phyloP scores from a whole-genome alignment of 768 basidiomycete genomes.

The Podaxis mareebaensis region DNA sequence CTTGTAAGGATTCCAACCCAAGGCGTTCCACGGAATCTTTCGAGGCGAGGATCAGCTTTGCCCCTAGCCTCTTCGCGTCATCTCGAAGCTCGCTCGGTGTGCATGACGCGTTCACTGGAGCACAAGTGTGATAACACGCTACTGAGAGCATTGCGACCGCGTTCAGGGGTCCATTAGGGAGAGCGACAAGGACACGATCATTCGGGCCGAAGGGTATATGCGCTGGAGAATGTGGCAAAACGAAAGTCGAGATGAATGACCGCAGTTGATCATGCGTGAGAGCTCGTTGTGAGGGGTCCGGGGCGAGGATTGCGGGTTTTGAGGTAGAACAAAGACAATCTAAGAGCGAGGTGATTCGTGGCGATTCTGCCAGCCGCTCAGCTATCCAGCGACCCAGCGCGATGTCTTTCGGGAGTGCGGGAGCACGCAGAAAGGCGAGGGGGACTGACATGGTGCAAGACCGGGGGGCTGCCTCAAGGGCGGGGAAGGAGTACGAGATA shows the following conservation, averaged over 20 bases:
- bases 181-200: conserved; percentile 45
- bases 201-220: conserved; percentile 36
- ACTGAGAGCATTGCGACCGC: conserved; percentile 47
- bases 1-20: conserved; percentile 31
- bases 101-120: conserved; percentile 47
- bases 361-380: conserved; percentile 29
- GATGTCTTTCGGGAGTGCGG: conserved; percentile 23
- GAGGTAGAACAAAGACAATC: conserved; percentile 39
- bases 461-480: neutral
- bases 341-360: conserved; percentile 33
- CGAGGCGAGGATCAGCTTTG: conserved; percentile 42
- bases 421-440: conserved; percentile 32
- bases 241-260: conserved; percentile 39
- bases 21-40: conserved; percentile 40
- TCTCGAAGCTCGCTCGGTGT: conserved; percentile 44
- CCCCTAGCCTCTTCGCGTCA: conserved; percentile 39
- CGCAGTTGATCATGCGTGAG: conserved; percentile 36
- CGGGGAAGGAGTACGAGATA: neutral
- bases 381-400: conserved; percentile 42
- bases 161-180: conserved; percentile 47
- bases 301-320: conserved; percentile 40
- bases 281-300: conserved; percentile 35
- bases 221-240: conserved; percentile 34
- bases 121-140: conserved; percentile 44
- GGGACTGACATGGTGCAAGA: conserved; percentile 31